Evolutionary conservation across 768 basidiomycete genomes (phyloP), one percentile per base, ranked within the genome.

Genomic region (Amanita fuliginea): DNA sequence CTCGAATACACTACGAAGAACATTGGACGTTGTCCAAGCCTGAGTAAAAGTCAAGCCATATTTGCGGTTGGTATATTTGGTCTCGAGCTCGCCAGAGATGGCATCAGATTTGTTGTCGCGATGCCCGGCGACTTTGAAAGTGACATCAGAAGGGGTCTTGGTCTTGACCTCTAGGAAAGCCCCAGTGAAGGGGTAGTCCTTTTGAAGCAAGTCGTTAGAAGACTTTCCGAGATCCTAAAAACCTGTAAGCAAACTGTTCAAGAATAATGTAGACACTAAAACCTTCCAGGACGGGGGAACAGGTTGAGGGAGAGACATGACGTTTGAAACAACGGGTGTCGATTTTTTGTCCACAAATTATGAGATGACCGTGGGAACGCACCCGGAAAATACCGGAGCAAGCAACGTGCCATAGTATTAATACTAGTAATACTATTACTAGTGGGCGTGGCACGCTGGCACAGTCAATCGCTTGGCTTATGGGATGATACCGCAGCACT

Each of bases 211-310:
- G 79, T 98, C 95, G 62, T 83, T 89, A 69, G 92, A 90, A 57
- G 92, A 93, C 80, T 97, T 98, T 70, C 95, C 95, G 59, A 92
- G 83, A 68, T 92, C 89, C 89, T 92, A 57, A 34, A 37, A 21
- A 19, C n/a, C 51, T 22, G 54, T 57, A 53, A 50, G 54, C 37
- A 24, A 19, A 34, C 9, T 24, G 21, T n/a, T 3, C 37, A 6
- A 7, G 22, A 16, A 13, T 37, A 39, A n/a, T 30, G 4, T 26
- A 33, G 22, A 21, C 24, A 13, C 47, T 43, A 68, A 32, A 57
- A 85, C 92, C 82, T 94, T 94, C 92, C 92, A 96, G 62, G 89
- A 92, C 51, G 92, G 93, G 66, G 92, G 93, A 59, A 96, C 93
- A 55, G 93, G 90, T 62, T 95, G 93, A 66, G 93, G 89, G 60